Conservation (phyloP, 2,329 filamentous ascomycete species). For the Peltaster fructicola region DNA sequence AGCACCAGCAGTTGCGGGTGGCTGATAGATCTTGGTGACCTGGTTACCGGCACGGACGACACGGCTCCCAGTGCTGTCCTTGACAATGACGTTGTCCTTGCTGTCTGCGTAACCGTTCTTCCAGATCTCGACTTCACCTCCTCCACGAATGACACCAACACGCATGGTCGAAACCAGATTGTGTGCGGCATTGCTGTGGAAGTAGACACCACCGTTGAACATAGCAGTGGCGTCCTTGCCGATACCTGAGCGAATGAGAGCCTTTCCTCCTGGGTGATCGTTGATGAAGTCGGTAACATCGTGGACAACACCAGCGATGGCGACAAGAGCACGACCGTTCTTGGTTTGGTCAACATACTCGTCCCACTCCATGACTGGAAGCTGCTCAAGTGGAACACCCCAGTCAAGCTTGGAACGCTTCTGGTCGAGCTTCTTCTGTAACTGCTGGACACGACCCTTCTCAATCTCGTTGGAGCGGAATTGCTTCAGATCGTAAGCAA, state of each 20-base stretch:
- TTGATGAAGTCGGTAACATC: conserved; percentile 73
- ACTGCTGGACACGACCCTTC: conserved; percentile 74
- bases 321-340: conserved; percentile 58
- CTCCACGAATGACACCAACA: conserved; percentile 69
- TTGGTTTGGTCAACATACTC: conserved; percentile 64
- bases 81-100: conserved; percentile 64
- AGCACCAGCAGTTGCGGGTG: conserved; percentile 67
- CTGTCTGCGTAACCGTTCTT: conserved; percentile 71
- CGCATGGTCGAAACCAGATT: conserved; percentile 79
- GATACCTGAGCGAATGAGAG: conserved; percentile 63
- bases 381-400: conserved; percentile 69
- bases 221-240: conserved; percentile 80
- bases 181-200: conserved; percentile 78
- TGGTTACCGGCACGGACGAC: conserved; percentile 77
- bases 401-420: conserved; percentile 69
- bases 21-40: conserved; percentile 65
- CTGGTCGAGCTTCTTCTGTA: conserved; percentile 85
- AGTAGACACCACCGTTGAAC: conserved; percentile 83
- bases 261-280: conserved; percentile 79
- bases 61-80: conserved; percentile 62
- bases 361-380: conserved; percentile 75
- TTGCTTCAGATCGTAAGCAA: conserved; percentile 76
- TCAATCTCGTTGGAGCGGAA: conserved; percentile 87
- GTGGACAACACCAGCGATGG: conserved; percentile 71
- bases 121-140: conserved; percentile 85